These are phyloP conservation scores for Lachancea kluyveri DNA, from an alignment of 805 yeast genomes.

Conservation along the genomic window DNA sequence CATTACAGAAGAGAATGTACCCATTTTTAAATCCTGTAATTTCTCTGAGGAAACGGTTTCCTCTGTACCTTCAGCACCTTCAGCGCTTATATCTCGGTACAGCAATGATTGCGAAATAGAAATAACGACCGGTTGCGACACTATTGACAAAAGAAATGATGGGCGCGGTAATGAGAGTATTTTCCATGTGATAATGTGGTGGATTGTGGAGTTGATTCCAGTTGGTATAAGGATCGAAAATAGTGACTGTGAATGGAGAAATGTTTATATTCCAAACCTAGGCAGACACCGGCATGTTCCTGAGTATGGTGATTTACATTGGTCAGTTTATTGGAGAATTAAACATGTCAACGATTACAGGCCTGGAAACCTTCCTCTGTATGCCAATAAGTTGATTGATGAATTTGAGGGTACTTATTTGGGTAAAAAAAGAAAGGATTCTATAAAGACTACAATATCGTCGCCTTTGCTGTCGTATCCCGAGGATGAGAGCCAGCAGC, in stretches of 20 bases:
- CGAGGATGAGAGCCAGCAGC: slow-evolving; percentile 1
- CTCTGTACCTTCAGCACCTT: no score
- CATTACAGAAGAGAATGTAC: no score
- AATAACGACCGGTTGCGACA: neutral
- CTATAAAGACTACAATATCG: slow-evolving; percentile 1
- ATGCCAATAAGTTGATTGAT: slow-evolving; percentile 21
- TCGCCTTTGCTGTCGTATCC: slow-evolving; percentile 5
- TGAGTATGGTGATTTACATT: slow-evolving; percentile 42
- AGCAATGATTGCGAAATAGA: no score
- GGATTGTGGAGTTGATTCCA: slow-evolving; percentile 59
- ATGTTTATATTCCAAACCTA: slow-evolving; percentile 46
- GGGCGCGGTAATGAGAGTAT: slow-evolving; percentile 34
- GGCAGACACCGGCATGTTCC: slow-evolving; percentile 51
- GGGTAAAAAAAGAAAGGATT: slow-evolving; percentile 1
- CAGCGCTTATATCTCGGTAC: no score
- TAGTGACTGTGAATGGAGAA: slow-evolving; percentile 43
- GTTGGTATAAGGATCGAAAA: slow-evolving; percentile 46
- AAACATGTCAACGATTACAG: slow-evolving; percentile 40
- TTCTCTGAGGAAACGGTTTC: no score
- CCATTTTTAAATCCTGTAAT: no score
- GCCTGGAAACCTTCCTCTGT: slow-evolving; percentile 40
- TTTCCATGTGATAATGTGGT: slow-evolving; percentile 41
- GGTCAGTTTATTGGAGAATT: slow-evolving; percentile 58
- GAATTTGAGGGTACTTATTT: slow-evolving; percentile 14
- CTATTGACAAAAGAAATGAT: no score